A percentile compares a stretch with the other conserved stretches of the same genome.
These are phyloP conservation scores for Delphinella strobiligena DNA, from an alignment of 2,329 filamentous ascomycete genomes.

Conservation along the genomic window DNA sequence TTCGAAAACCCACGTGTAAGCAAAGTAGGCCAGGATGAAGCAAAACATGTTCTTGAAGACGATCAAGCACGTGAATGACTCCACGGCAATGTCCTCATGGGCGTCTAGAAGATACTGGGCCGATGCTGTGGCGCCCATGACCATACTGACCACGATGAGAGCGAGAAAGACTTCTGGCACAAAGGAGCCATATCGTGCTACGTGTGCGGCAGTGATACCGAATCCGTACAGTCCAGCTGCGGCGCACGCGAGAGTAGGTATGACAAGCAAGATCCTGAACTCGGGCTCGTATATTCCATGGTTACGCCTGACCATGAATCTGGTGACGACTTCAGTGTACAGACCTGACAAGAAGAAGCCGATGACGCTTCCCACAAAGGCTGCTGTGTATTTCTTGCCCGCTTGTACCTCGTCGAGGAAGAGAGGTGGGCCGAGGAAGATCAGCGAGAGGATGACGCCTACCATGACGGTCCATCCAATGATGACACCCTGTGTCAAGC, in stretches of 20 bases:
- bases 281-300: slow-evolving; percentile 81
- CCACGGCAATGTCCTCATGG: slow-evolving; percentile 73
- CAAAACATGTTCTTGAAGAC: slow-evolving; percentile 94
- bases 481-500: slow-evolving; percentile 73
- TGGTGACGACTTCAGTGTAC: slow-evolving; percentile 61
- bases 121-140: slow-evolving; percentile 75
- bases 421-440: slow-evolving; percentile 69
- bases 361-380: slow-evolving; percentile 69
- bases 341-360: slow-evolving; percentile 67
- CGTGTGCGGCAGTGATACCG: slow-evolving; percentile 56
- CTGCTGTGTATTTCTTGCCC: slow-evolving; percentile 77
- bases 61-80: slow-evolving; percentile 79
- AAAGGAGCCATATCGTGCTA: slow-evolving; percentile 52
- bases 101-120: slow-evolving; percentile 88
- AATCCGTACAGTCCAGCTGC: slow-evolving; percentile 75
- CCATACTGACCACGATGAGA: slow-evolving; percentile 78
- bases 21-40: slow-evolving; percentile 56
- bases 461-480: slow-evolving; percentile 97
- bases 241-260: slow-evolving; percentile 70
- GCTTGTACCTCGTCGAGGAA: slow-evolving; percentile 72
- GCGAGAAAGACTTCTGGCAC: slow-evolving; percentile 73
- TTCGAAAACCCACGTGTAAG: slow-evolving; percentile 3
- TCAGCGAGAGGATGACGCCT: slow-evolving; percentile 66
- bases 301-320: slow-evolving; percentile 60
- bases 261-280: slow-evolving; percentile 70